A percentile compares a stretch with the other conserved stretches of the same genome.
Evolutionary conservation across 768 basidiomycete genomes (phyloP).

Genomic region (Psilocybe tampanensis): DNA sequence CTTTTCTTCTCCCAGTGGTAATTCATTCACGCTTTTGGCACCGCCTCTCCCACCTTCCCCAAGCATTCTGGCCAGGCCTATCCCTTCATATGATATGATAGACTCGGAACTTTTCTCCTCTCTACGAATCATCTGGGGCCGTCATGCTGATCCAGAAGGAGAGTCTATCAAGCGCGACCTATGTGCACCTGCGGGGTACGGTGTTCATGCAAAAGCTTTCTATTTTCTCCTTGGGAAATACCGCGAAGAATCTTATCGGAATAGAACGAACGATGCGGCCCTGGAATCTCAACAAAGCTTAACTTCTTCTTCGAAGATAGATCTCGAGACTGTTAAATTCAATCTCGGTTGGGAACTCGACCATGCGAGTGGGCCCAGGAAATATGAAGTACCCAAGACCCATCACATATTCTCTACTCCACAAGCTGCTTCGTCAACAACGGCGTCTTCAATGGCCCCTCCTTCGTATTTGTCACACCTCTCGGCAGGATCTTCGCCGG

Average conservation of each 20-base stretch:
- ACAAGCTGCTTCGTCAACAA: neutral
- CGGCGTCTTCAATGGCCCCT: constrained; percentile 6
- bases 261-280: constrained; percentile 50
- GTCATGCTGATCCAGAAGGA: constrained; percentile 57
- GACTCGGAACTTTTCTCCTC: constrained; percentile 80
- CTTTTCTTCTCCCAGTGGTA: constrained; percentile 33
- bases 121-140: constrained; percentile 83
- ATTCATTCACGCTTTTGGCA: constrained; percentile 28
- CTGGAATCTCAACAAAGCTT: constrained; percentile 15
- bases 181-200: constrained; percentile 67
- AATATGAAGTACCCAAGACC: constrained; percentile 28
- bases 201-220: constrained; percentile 83
- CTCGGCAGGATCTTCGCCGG: constrained; percentile 11
- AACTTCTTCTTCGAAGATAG: constrained; percentile 16
- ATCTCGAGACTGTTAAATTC: constrained; percentile 31
- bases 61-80: constrained; percentile 68
- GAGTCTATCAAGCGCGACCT: constrained; percentile 65
- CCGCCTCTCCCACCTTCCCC: constrained; percentile 64
- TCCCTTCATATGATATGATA: constrained; percentile 67
- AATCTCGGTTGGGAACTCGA: constrained; percentile 44
- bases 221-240: constrained; percentile 83
- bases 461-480: constrained; percentile 22
- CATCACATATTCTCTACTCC: constrained; percentile 19
- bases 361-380: constrained; percentile 27
- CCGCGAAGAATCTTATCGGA: constrained; percentile 54